Percentiles rank a stretch among this genome's conserved stretches.
phyloP scores from a whole-genome alignment of 371 early-diverging fungal species.

The Rhizoclosmatium hyalinum region DNA sequence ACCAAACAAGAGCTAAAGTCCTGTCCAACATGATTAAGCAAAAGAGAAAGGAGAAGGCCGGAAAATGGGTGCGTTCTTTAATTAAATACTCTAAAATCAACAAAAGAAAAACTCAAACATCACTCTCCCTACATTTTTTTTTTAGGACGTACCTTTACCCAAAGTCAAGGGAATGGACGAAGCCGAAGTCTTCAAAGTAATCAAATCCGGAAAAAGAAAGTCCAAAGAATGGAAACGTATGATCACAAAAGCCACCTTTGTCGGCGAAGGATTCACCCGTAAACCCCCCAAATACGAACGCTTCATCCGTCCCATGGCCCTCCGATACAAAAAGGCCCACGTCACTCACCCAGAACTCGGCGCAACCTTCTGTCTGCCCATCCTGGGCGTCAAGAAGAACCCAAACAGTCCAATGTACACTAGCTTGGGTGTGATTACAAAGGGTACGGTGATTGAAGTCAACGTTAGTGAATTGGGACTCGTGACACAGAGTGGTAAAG shows the following conservation, averaged over 20 bases:
- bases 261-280: constrained; percentile 98
- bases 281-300: constrained; percentile 99
- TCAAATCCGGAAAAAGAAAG: constrained; percentile 96
- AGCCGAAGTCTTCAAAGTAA: constrained; percentile 98
- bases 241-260: constrained; percentile 99
- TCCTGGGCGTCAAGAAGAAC: constrained; percentile 99
- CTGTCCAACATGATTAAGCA: constrained; percentile 99
- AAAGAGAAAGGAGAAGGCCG: constrained; percentile 99
- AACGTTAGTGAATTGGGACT: constrained; percentile 98
- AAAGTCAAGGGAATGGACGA: constrained; percentile 99
- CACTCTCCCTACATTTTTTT: not conserved
- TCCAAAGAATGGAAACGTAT: constrained; percentile 99
- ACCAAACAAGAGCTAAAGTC: constrained; percentile 94
- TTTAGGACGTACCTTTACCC: constrained; percentile 90
- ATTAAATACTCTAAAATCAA: not conserved
- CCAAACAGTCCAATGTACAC: constrained; percentile 98
- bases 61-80: constrained; percentile 78
- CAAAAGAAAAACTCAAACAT: not conserved
- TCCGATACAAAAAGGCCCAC: constrained; percentile 99
- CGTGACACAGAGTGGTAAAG: constrained; percentile 98
- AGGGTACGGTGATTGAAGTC: constrained; percentile 99
- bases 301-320: constrained; percentile 99
- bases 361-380: constrained; percentile 98
- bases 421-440: constrained; percentile 98
- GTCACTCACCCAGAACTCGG: constrained; percentile 84